Conservation (phyloP, 2,329 filamentous ascomycete species). For the Aspergillus eucalypticola region DNA sequence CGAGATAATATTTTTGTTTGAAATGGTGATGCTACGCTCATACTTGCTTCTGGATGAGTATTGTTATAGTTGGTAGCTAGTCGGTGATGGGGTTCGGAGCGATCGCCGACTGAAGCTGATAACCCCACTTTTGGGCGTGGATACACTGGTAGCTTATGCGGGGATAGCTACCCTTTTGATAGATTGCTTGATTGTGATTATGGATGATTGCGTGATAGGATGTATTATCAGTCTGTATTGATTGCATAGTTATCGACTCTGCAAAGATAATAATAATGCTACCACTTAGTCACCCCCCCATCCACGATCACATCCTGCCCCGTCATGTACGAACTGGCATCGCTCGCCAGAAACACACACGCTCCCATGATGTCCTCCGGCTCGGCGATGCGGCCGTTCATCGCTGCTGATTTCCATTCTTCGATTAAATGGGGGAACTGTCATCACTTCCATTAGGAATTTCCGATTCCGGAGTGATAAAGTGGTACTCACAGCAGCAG, state of each 20-base stretch:
- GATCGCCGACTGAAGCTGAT: not conserved
- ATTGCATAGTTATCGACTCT: too few relatives aligned
- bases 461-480: too few relatives aligned
- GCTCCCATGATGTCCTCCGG: constrained; percentile 54
- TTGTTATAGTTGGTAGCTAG: constrained; percentile 20
- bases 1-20: not conserved
- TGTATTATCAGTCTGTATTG: too few relatives aligned
- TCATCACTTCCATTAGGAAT: not conserved
- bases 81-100: constrained; percentile 35
- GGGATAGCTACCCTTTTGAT: too few relatives aligned
- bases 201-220: too few relatives aligned
- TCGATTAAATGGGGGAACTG: constrained; percentile 51
- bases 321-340: constrained; percentile 50
- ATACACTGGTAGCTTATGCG: too few relatives aligned
- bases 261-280: not conserved
- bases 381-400: constrained; percentile 50
- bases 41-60: not conserved
- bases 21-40: constrained; percentile 39
- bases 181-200: too few relatives aligned
- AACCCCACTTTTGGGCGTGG: too few relatives aligned
- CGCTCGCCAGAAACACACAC: constrained; percentile 51
- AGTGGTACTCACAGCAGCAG: constrained; percentile 27
- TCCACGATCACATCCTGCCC: constrained; percentile 51
- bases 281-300: constrained; percentile 46
- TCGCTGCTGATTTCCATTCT: constrained; percentile 52